phyloP scores from a whole-genome alignment of 306 rosid genomes.

The Benincasa hispida region DNA sequence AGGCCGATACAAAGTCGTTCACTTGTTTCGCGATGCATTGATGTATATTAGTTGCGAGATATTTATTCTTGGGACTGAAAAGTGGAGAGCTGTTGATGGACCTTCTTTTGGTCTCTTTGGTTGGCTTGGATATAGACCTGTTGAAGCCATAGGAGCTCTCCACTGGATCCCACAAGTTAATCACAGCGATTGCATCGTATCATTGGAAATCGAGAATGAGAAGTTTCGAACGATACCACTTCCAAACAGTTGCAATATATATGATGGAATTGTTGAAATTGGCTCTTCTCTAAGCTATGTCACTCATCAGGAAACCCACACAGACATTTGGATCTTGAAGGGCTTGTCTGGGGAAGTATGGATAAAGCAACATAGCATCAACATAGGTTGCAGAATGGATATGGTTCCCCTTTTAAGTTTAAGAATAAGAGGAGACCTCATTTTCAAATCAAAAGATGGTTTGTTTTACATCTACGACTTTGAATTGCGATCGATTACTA shows the following conservation, averaged over 20 bases:
- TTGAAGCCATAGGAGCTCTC: conserved; percentile 32
- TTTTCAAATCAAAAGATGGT: conserved; percentile 26
- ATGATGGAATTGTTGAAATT: conserved; percentile 29
- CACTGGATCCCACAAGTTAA: conserved; percentile 38
- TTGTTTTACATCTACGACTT: conserved; percentile 26
- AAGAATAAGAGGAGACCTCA: conserved; percentile 27
- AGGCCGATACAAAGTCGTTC: conserved; percentile 32
- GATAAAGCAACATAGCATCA: conserved; percentile 33
- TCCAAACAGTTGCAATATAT: conserved; percentile 15
- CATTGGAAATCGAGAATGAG: conserved; percentile 24
- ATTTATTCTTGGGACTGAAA: conserved; percentile 10
- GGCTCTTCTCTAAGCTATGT: conserved; percentile 22
- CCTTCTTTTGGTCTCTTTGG: conserved; percentile 28
- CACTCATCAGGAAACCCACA: conserved; percentile 19
- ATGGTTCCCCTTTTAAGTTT: conserved; percentile 31
- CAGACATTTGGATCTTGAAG: conserved; percentile 38
- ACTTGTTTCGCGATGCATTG: conserved; percentile 30
- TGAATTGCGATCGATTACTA: conserved; percentile 16
- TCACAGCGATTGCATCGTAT: conserved; percentile 18
- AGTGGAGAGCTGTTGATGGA: conserved; percentile 33
- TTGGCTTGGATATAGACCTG: conserved; percentile 27
- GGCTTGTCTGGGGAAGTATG: conserved; percentile 24
- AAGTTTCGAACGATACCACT: conserved; percentile 25
- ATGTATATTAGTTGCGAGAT: conserved; percentile 27
- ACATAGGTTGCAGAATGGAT: conserved; percentile 17